These are phyloP conservation scores for Volvariella surrecta DNA, from an alignment of 1,284 basidiomycete species.

Conservation along the genomic window DNA sequence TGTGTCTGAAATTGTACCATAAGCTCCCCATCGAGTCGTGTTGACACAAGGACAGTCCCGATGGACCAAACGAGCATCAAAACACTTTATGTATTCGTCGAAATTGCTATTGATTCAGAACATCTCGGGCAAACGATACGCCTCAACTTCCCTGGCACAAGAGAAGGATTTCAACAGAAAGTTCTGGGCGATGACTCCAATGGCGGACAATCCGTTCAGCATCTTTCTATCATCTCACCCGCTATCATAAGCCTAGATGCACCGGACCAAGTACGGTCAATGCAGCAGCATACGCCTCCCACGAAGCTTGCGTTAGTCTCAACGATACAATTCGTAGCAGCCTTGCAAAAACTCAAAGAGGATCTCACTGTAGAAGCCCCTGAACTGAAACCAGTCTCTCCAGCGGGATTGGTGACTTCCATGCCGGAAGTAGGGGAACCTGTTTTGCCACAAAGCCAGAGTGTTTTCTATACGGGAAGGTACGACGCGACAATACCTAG, in stretches of 20 bases:
- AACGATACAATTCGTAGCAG: conserved; percentile 92
- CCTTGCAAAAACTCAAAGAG: conserved; percentile 80
- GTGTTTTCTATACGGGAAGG: conserved; percentile 44
- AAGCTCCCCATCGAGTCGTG: background rate
- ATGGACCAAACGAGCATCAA: conserved; percentile 93
- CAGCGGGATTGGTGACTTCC: background rate
- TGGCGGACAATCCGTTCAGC: no score
- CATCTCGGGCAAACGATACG: conserved; percentile 84
- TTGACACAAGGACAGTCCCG: conserved; percentile 56
- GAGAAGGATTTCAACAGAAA: conserved; percentile 51
- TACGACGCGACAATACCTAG: conserved; percentile 85
- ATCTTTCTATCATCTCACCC: no score
- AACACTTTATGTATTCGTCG: conserved; percentile 97
- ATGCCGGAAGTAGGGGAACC: conserved; percentile 3
- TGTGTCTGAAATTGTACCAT: conserved; percentile 26
- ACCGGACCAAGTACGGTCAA: no score
- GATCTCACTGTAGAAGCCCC: conserved; percentile 45
- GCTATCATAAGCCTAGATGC: no score
- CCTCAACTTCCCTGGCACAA: conserved; percentile 81
- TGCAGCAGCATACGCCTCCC: conserved; percentile 16
- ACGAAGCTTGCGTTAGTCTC: conserved; percentile 86
- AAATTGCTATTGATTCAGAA: conserved; percentile 85
- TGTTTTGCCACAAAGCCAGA: conserved; percentile 10
- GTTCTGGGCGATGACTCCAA: conserved; percentile 47
- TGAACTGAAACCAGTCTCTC: conserved; percentile 6